Conservation (phyloP, 495 filamentous ascomycete genomes). For the Niebla homalea region DNA sequence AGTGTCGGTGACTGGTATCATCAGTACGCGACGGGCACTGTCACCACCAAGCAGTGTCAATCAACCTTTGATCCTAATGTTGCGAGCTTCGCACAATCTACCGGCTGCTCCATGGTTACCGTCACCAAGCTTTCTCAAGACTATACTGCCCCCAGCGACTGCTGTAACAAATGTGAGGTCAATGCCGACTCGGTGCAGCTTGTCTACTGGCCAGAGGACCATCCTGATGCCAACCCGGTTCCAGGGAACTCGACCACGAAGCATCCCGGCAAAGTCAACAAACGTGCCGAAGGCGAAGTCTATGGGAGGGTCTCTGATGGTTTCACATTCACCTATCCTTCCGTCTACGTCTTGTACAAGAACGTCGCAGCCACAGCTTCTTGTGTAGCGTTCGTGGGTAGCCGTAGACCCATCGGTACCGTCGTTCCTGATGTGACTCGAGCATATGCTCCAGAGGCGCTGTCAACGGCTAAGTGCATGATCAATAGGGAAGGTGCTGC, state of each 20-base stretch:
- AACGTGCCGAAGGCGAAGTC: not conserved
- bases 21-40: constrained; percentile 4
- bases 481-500: not conserved
- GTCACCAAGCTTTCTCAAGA: not conserved
- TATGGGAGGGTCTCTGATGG: constrained; percentile 4
- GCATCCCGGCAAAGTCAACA: not conserved
- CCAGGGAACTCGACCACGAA: not conserved
- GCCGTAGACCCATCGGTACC: not conserved
- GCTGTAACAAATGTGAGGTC: constrained; percentile 8
- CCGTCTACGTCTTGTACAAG: constrained; percentile 8
- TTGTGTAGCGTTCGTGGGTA: constrained; percentile 4
- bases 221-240: not conserved
- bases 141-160: constrained; percentile 5
- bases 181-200: constrained; percentile 4
- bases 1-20: constrained; percentile 5
- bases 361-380: constrained; percentile 1
- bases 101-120: constrained; percentile 4
- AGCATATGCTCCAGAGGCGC: constrained; percentile 5
- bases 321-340: constrained; percentile 7
- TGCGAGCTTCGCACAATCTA: not conserved
- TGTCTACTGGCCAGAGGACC: constrained; percentile 4
- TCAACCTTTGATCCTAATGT: not conserved
- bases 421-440: constrained; percentile 2
- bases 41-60: constrained; percentile 4
- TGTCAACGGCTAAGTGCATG: constrained; percentile 5